phyloP scores from a whole-genome alignment of 805 yeast genomes.

The Blastobotrys robertii region DNA sequence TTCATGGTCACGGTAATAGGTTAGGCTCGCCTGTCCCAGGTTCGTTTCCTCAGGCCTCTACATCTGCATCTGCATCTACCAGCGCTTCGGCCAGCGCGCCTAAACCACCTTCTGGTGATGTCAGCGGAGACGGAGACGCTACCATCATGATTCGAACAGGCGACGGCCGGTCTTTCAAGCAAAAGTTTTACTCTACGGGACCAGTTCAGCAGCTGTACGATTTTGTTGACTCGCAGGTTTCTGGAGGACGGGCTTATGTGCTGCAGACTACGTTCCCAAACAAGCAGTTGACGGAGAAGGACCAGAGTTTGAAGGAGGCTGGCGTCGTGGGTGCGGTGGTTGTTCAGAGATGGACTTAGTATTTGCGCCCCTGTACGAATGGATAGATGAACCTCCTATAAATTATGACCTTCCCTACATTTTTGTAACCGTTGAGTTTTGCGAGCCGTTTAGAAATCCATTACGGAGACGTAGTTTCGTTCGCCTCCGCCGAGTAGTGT shows the following conservation, averaged over 20 bases:
- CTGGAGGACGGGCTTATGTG: constrained; percentile 43
- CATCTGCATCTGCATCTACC: constrained; percentile 9
- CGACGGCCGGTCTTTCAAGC: constrained; percentile 61
- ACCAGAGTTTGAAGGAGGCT: constrained; percentile 56
- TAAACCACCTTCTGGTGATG: constrained; percentile 17
- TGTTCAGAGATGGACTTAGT: constrained; percentile 72
- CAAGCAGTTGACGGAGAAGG: constrained; percentile 51
- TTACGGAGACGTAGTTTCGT: too few species aligned
- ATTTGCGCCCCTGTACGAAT: too few species aligned
- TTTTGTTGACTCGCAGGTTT: constrained; percentile 46
- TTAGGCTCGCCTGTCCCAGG: constrained; percentile 73
- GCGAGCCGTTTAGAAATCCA: too few species aligned
- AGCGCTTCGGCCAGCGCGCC: constrained; percentile 20
- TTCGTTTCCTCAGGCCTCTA: neutral
- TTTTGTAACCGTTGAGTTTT: too few species aligned
- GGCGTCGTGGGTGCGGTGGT: constrained; percentile 77
- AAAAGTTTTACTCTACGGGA: constrained; percentile 54
- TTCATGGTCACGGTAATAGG: constrained; percentile 70
- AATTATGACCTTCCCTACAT: too few species aligned
- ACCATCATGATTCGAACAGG: constrained; percentile 76
- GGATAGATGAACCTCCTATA: too few species aligned
- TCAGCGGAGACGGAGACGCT: constrained; percentile 48
- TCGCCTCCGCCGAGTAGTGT: too few species aligned
- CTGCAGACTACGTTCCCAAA: constrained; percentile 80
- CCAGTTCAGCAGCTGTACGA: constrained; percentile 59